These are phyloP conservation scores for Eleusine indica DNA, from an alignment of 176 grass and related monocot genomes.

Conservation along the genomic window DNA sequence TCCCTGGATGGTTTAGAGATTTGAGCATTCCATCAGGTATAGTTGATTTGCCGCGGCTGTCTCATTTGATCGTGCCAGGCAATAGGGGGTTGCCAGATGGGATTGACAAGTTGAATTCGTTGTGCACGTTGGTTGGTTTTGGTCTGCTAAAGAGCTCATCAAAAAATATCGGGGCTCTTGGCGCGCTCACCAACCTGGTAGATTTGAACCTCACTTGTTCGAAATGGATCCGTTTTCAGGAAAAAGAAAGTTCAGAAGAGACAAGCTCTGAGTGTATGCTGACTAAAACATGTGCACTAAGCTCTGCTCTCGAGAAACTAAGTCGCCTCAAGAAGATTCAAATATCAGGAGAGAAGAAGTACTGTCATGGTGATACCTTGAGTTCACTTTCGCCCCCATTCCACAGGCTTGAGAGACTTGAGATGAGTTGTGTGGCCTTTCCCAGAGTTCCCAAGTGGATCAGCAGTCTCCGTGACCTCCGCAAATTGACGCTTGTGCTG, in stretches of 20 bases:
- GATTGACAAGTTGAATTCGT: neutral
- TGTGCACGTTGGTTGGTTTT: neutral
- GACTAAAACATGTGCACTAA: neutral
- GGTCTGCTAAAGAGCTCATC: neutral
- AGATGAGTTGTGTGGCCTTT: neutral
- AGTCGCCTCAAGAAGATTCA: neutral
- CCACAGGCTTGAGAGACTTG: neutral
- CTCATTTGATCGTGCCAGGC: neutral
- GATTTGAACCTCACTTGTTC: neutral
- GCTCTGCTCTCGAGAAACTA: neutral
- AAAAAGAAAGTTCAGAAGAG: too few relatives aligned
- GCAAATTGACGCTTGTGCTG: neutral
- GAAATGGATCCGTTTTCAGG: too few relatives aligned
- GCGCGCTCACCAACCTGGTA: neutral
- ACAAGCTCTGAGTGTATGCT: too few relatives aligned
- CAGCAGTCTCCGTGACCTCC: neutral
- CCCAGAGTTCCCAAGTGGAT: neutral
- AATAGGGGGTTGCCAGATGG: neutral
- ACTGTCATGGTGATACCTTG: neutral
- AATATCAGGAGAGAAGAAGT: neutral
- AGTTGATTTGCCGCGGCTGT: neutral
- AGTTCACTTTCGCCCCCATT: neutral
- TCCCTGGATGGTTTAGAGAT: neutral
- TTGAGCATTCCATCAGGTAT: neutral
- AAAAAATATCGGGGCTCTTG: neutral